Percentiles rank a stretch among this genome's conserved stretches.
Conservation (phyloP, 2,329 filamentous ascomycete genomes). For the Fusarium sp. region DNA sequence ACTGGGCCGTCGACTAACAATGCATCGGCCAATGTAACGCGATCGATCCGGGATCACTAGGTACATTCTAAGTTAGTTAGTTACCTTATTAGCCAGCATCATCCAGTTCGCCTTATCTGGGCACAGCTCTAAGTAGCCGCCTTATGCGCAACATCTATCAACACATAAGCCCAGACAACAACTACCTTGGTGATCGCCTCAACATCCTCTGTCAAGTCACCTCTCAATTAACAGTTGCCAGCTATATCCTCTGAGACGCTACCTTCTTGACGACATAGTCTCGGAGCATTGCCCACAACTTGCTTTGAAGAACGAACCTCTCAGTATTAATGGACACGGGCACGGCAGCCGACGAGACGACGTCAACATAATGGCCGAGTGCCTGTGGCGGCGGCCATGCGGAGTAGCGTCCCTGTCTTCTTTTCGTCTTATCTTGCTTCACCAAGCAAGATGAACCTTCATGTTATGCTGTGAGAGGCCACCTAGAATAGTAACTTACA, state of each 20-base stretch:
- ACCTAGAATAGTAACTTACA: slow-evolving; percentile 9
- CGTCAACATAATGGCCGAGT: slow-evolving; percentile 1
- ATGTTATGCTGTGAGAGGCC: slow-evolving; percentile 8
- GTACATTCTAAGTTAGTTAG: no score
- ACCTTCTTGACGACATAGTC: background rate
- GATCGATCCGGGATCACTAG: slow-evolving; percentile 33
- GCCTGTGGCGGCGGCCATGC: background rate
- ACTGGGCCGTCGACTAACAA: slow-evolving; percentile 11
- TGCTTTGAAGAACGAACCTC: background rate
- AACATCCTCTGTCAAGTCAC: background rate
- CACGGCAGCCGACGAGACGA: slow-evolving; percentile 12
- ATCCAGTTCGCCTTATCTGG: slow-evolving; percentile 20
- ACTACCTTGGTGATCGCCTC: background rate
- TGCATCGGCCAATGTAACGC: slow-evolving; percentile 35
- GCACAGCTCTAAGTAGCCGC: slow-evolving; percentile 32
- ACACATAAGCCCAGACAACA: slow-evolving; percentile 12
- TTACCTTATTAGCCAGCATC: slow-evolving; percentile 14
- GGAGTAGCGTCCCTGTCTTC: background rate
- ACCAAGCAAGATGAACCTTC: slow-evolving; percentile 16
- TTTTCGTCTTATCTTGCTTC: slow-evolving; percentile 3
- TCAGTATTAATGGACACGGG: background rate
- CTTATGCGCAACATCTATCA: slow-evolving; percentile 27
- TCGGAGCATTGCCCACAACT: background rate
- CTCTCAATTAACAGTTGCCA: background rate
- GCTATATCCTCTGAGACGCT: background rate